phyloP scores from a whole-genome alignment of 805 yeast species.

The Alloascoidea hylecoeti region DNA sequence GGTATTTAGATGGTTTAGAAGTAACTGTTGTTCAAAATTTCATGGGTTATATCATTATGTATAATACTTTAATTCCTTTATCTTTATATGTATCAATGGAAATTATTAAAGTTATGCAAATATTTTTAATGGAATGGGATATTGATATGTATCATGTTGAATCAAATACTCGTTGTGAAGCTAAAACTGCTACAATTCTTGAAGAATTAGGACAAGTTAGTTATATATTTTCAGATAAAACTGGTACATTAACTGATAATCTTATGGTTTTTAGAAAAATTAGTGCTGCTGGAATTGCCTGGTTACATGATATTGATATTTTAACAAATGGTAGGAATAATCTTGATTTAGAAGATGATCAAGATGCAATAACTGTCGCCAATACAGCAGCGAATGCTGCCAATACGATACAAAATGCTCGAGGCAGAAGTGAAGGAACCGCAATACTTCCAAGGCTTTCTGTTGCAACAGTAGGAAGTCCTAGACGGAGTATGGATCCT shows the following conservation, averaged over 20 bases:
- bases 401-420: neutral
- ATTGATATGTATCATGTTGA: constrained; percentile 86
- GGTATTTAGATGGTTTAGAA: constrained; percentile 66
- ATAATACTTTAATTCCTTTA: constrained; percentile 87
- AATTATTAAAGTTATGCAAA: constrained; percentile 80
- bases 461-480: no score
- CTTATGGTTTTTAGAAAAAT: constrained; percentile 85
- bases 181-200: constrained; percentile 86
- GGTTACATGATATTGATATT: constrained; percentile 68
- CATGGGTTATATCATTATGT: constrained; percentile 96
- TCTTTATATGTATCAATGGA: constrained; percentile 96
- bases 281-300: constrained; percentile 76
- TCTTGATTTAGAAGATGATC: constrained; percentile 7
- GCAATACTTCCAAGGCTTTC: no score
- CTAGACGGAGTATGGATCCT: neutral
- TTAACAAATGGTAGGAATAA: constrained; percentile 17
- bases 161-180: constrained; percentile 84
- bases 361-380: constrained; percentile 2
- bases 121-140: constrained; percentile 72
- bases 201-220: constrained; percentile 97
- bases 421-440: no score
- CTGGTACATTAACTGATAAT: constrained; percentile 95
- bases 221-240: constrained; percentile 88
- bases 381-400: neutral
- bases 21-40: constrained; percentile 81